These are phyloP conservation scores for Penicillium fuscoglaucum DNA, from an alignment of 2,329 filamentous ascomycete species.

Conservation along the genomic window DNA sequence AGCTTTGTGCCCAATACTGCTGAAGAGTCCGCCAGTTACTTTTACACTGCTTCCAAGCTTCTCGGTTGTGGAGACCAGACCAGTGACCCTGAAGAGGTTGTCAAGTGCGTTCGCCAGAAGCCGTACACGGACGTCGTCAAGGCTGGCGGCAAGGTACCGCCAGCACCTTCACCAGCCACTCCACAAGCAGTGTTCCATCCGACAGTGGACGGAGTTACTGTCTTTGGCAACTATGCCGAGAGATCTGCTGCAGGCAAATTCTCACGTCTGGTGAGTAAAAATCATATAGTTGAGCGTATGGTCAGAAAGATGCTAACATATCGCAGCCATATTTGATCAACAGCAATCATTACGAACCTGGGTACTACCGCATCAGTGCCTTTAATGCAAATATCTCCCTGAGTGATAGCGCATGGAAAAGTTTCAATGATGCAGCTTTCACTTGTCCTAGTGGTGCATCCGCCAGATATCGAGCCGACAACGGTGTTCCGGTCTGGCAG, in stretches of 20 bases:
- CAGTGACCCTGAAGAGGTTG: conserved; percentile 26
- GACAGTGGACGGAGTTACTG: conserved; percentile 41
- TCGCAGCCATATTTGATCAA: conserved; percentile 45
- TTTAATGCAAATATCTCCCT: conserved; percentile 43
- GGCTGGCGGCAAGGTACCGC: conserved; percentile 39
- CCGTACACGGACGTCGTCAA: conserved; percentile 40
- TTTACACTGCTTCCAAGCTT: conserved; percentile 43
- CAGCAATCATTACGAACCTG: conserved; percentile 50
- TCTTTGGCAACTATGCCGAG: conserved; percentile 46
- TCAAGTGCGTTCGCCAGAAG: conserved; percentile 43
- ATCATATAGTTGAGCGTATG: too few relatives aligned
- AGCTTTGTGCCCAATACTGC: conserved; percentile 48
- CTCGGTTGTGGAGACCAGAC: conserved; percentile 41
- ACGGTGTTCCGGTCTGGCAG: conserved; percentile 45
- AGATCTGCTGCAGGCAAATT: conserved; percentile 40
- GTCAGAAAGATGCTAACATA: neutral
- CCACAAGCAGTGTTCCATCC: conserved; percentile 44
- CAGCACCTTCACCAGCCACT: conserved; percentile 31
- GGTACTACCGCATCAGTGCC: conserved; percentile 50
- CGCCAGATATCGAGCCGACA: conserved; percentile 35
- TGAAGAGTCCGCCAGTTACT: conserved; percentile 41
- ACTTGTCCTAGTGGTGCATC: conserved; percentile 49
- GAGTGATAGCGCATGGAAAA: conserved; percentile 39
- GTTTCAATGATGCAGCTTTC: conserved; percentile 49
- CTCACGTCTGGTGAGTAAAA: conserved; percentile 34